A percentile compares a stretch with the other conserved stretches of the same genome.
phyloP scores from a whole-genome alignment of 768 basidiomycete genomes.

The Trametes cingulata region DNA sequence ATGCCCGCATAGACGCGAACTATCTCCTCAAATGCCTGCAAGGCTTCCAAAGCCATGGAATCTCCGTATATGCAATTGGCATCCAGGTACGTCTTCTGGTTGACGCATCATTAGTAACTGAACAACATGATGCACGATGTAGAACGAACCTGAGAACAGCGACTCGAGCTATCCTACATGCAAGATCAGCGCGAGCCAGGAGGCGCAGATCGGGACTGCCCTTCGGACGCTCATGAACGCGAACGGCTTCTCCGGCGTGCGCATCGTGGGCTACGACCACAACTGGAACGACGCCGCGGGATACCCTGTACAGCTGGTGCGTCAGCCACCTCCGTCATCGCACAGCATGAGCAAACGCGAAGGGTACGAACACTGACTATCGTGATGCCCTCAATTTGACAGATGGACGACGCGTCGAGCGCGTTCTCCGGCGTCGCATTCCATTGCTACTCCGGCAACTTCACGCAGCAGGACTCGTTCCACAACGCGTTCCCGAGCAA shows the following conservation, averaged over 20 bases:
- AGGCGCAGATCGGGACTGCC: conserved; percentile 58
- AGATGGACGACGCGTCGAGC: conserved; percentile 57
- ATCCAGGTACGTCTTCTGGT: conserved; percentile 45
- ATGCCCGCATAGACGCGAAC: conserved; percentile 51
- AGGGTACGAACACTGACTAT: not conserved
- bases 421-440: conserved; percentile 69
- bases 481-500: conserved; percentile 58
- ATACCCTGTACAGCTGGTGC: conserved; percentile 63
- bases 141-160: conserved; percentile 58
- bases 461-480: conserved; percentile 56
- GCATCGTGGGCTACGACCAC: conserved; percentile 70
- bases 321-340: not conserved
- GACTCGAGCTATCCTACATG: conserved; percentile 72
- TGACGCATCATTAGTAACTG: not conserved
- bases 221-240: conserved; percentile 64
- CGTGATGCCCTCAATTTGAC: not conserved
- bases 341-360: not conserved
- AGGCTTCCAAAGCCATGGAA: conserved; percentile 63
- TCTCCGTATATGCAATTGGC: conserved; percentile 61
- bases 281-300: conserved; percentile 70
- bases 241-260: conserved; percentile 58
- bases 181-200: conserved; percentile 52
- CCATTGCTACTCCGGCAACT: conserved; percentile 68
- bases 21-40: conserved; percentile 75
- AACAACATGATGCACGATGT: conserved; percentile 9